Evolutionary conservation across 306 rosid genomes (phyloP).

Genomic region (Coriaria nepalensis): DNA sequence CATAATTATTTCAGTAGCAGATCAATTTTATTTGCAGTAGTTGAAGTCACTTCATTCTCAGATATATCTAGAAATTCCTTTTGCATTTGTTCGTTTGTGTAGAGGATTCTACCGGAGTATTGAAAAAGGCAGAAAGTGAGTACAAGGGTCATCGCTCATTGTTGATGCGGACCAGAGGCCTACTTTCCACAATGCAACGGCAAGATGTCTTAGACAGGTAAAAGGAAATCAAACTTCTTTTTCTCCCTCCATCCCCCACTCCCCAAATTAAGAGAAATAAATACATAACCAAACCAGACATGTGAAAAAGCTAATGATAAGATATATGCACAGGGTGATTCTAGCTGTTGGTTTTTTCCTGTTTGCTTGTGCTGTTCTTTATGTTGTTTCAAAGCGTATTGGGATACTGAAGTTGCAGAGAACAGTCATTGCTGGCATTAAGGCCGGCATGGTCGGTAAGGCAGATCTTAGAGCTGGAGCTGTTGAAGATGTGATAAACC

Average conservation of each 20-base stretch:
- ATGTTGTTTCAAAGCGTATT: conserved; percentile 76
- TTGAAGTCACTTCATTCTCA: neutral
- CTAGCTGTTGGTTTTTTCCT: conserved; percentile 50
- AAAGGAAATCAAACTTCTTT: conserved; percentile 2
- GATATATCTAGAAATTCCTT: neutral
- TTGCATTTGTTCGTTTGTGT: conserved; percentile 5
- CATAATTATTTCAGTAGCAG: too few species aligned
- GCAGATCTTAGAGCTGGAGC: conserved; percentile 35
- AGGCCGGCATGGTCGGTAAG: conserved; percentile 57
- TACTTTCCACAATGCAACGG: conserved; percentile 85
- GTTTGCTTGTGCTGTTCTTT: conserved; percentile 66
- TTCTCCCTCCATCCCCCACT: too few species aligned
- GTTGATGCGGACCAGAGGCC: conserved; percentile 64
- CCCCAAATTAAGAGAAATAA: too few species aligned
- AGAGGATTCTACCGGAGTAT: conserved; percentile 81
- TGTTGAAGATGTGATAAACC: conserved; percentile 34
- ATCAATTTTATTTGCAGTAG: too few species aligned
- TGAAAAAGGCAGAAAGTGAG: conserved; percentile 76
- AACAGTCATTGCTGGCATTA: conserved; percentile 64
- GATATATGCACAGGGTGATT: conserved; percentile 45
- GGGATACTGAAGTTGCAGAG: conserved; percentile 55
- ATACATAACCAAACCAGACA: neutral
- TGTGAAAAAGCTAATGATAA: conserved; percentile 8
- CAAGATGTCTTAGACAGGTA: conserved; percentile 92
- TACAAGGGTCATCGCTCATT: conserved; percentile 80